Evolutionary conservation across 805 yeast genomes (phyloP), one percentile per base, ranked within the genome.

Genomic region (Komagataella pastoris): DNA sequence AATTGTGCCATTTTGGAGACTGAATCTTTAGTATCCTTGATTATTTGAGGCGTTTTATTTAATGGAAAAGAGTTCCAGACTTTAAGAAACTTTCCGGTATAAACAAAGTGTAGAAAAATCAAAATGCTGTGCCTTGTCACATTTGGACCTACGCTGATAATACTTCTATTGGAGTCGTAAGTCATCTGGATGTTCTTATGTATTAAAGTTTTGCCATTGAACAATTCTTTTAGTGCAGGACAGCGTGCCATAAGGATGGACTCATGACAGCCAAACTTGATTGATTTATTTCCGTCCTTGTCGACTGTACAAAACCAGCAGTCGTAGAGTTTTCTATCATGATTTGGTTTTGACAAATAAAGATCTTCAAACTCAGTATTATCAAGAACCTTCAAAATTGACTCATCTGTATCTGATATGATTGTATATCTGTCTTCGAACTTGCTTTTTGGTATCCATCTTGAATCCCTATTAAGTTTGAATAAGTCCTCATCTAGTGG

Each of bases 71-170:
- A 59, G 14, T 68, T 72, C 84, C 84, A 79, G 7, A 77, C 61
- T 46, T 67, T 71, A 4, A 75, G 46, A 3, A 66, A 60, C 14
- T 59, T 58, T 51, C 78, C 79, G 0, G 82, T 75, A 58, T 81
- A 82, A 0, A 79, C 51, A 51, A 70, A 71, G 58, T 77, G 77
- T 5, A 77, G 54, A 7, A 76, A 58, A 2, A 82, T 64, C 36
- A 69, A 61, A 8, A 73, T n/a, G 40, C 40, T 30, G 14, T 30
- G 40, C 12, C n/a, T 14, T 30, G 40, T 30, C 4, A 30, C 40
- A 30, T 30, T 30, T 8, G 40, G 12, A 14, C 40, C 40, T 10
- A 30, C 40, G 10, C 10, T 10, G n/a, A 30, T 8, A 10, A 12
- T 30, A 30, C 6, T 10, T 30, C 5, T 6, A 14, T 10, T 30